phyloP scores from a whole-genome alignment of 352 stramenopile species.

The Phytophthora macrochlamydospora region DNA sequence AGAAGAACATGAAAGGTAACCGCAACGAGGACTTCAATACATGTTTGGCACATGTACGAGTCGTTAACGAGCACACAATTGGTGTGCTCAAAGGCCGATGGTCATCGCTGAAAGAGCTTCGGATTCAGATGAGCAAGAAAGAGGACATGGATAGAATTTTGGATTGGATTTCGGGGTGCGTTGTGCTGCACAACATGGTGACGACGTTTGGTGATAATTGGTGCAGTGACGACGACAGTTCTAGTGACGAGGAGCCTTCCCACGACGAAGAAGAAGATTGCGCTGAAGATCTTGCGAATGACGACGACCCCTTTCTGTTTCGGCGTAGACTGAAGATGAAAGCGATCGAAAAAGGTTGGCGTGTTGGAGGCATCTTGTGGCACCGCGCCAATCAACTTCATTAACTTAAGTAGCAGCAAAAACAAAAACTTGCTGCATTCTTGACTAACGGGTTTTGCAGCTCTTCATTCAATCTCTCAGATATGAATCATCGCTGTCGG shows the following conservation, averaged over 20 bases:
- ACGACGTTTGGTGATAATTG: neutral
- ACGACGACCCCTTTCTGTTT: neutral
- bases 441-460: too few relatives aligned
- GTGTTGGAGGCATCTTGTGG: neutral
- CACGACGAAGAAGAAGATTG: neutral
- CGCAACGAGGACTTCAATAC: constrained; percentile 24
- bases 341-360: neutral
- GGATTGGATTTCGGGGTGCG: neutral
- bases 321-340: neutral
- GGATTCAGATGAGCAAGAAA: constrained; percentile 16
- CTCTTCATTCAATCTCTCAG: too few relatives aligned
- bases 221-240: constrained; percentile 10
- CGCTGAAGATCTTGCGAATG: neutral
- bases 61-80: constrained; percentile 32
- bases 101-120: constrained; percentile 20
- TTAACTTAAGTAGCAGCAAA: too few relatives aligned
- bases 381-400: neutral
- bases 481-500: too few relatives aligned
- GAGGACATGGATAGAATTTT: constrained; percentile 8
- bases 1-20: neutral
- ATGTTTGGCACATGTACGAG: constrained; percentile 9
- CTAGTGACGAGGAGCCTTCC: neutral
- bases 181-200: constrained; percentile 4
- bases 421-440: too few relatives aligned
- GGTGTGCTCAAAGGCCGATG: constrained; percentile 23